A percentile compares a stretch with the other conserved stretches of the same genome.
These are phyloP conservation scores for Aspergillus versicolor DNA, from an alignment of 2,329 filamentous ascomycete species.

Conservation along the genomic window DNA sequence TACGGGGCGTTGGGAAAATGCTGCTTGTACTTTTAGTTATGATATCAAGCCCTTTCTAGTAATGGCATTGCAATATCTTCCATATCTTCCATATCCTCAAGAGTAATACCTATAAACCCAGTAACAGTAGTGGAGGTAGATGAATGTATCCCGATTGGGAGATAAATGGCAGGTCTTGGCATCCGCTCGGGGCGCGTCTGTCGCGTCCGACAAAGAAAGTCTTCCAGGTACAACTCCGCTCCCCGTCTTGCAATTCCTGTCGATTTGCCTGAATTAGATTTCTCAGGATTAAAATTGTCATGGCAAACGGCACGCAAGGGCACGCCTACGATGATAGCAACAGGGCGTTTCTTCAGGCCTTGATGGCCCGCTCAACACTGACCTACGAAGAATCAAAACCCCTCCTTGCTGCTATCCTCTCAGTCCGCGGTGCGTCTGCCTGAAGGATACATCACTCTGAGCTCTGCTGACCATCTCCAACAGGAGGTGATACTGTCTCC, in stretches of 20 bases:
- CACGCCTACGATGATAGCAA: slow-evolving; percentile 63
- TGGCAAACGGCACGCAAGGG: slow-evolving; percentile 13
- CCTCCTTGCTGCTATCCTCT: slow-evolving; percentile 74
- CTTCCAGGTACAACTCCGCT: not conserved
- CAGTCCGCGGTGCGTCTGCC: slow-evolving; percentile 49
- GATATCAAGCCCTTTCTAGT: slow-evolving; percentile 27
- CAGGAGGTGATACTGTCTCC: slow-evolving; percentile 50
- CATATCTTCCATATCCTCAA: not conserved
- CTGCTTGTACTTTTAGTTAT: slow-evolving; percentile 22
- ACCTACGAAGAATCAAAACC: slow-evolving; percentile 71
- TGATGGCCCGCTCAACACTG: slow-evolving; percentile 75
- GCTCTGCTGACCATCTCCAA: not conserved
- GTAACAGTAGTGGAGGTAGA: not conserved
- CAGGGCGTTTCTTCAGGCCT: slow-evolving; percentile 85
- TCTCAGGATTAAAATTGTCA: not conserved
- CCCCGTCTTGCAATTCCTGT: not conserved
- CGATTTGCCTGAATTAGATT: not conserved
- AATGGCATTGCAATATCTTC: slow-evolving; percentile 13
- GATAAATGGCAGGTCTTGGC: slow-evolving; percentile 14
- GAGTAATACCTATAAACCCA: not conserved
- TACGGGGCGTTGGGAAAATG: slow-evolving; percentile 23
- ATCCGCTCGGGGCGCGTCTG: slow-evolving; percentile 10
- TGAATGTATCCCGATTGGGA: not conserved
- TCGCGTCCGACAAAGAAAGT: slow-evolving; percentile 10
- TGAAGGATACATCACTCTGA: not conserved